phyloP scores from a whole-genome alignment of 768 basidiomycete species.

The Kwoniella dendrophila region DNA sequence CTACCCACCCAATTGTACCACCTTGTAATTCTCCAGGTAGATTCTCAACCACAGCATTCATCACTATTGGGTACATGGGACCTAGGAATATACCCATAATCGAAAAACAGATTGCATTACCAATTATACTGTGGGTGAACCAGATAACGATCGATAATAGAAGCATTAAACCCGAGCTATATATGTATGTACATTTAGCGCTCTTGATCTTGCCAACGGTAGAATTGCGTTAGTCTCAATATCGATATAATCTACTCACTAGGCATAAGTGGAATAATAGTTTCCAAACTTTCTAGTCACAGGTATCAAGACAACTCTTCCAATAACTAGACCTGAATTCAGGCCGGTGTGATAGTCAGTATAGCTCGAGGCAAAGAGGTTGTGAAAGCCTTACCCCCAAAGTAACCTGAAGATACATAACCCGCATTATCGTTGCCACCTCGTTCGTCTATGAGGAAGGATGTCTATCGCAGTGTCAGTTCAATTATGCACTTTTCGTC shows the following conservation, averaged over 20 bases:
- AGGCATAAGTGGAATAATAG: conserved; percentile 55
- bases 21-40: conserved; percentile 72
- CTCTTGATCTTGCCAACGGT: too few relatives aligned
- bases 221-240: too few relatives aligned
- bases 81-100: conserved; percentile 71
- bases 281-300: conserved; percentile 59
- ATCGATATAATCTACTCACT: conserved; percentile 51
- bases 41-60: conserved; percentile 63
- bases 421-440: conserved; percentile 45
- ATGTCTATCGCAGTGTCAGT: conserved; percentile 32
- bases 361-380: too few relatives aligned
- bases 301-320: conserved; percentile 62
- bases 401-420: conserved; percentile 55
- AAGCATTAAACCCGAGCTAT: conserved; percentile 30
- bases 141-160: conserved; percentile 70
- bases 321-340: conserved; percentile 58
- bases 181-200: neutral
- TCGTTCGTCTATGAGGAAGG: conserved; percentile 45
- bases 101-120: conserved; percentile 67
- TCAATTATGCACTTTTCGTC: conserved; percentile 2
- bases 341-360: too few relatives aligned
- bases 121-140: conserved; percentile 68
- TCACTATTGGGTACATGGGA: conserved; percentile 69
- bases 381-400: conserved; percentile 55
- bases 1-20: conserved; percentile 59